Evolutionary conservation across 495 filamentous ascomycete species (phyloP).

Genomic region (Darksidea phi): DNA sequence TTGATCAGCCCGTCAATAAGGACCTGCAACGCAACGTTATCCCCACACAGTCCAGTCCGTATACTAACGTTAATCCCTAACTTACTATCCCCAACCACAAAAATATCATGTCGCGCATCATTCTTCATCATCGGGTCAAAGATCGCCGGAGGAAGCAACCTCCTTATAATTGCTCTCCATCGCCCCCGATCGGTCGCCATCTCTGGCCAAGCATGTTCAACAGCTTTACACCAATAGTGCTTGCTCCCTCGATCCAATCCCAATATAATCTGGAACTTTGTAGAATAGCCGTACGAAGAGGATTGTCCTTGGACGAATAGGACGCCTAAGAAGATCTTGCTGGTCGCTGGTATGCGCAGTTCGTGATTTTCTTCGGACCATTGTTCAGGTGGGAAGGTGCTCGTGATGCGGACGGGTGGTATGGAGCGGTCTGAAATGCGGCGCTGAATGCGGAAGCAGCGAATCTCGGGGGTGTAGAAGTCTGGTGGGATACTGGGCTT

Average conservation of each 20-base stretch:
- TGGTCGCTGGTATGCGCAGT: not conserved
- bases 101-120: not conserved
- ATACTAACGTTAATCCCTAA: not conserved
- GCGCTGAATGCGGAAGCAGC: constrained; percentile 9
- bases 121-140: not conserved
- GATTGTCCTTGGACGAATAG: not conserved
- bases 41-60: not conserved
- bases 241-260: constrained; percentile 51
- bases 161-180: not conserved
- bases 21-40: not conserved
- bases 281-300: not conserved
- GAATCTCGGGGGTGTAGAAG: not conserved
- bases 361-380: not conserved
- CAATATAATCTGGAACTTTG: constrained; percentile 2
- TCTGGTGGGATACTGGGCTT: not conserved
- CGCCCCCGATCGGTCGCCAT: not conserved
- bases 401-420: not conserved
- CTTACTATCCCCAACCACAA: not conserved
- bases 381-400: not conserved
- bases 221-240: constrained; percentile 36
- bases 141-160: not conserved
- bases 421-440: not conserved
- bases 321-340: not conserved
- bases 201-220: not conserved
- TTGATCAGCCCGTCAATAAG: not conserved